Conservation (phyloP, 352 stramenopile genomes). For the Phytophthora podocarpi region DNA sequence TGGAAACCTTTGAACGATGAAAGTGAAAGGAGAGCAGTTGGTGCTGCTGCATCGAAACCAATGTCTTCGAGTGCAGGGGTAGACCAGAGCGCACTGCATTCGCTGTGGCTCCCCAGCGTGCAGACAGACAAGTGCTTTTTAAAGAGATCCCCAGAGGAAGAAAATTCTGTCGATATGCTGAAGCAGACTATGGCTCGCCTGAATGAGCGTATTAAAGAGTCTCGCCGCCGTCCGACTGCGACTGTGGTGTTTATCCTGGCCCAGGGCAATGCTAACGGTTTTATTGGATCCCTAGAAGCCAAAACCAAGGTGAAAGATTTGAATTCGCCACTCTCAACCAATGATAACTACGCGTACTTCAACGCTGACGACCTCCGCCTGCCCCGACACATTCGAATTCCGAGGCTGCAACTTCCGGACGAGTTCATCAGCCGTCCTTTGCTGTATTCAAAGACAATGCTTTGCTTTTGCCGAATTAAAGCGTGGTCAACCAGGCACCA, state of each 20-base stretch:
- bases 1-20: slow-evolving; percentile 59
- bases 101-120: slow-evolving; percentile 53
- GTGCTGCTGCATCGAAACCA: background rate
- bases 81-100: slow-evolving; percentile 45
- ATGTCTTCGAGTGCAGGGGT: slow-evolving; percentile 34
- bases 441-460: slow-evolving; percentile 69
- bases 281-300: slow-evolving; percentile 65
- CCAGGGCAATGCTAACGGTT: slow-evolving; percentile 57
- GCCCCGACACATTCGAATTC: slow-evolving; percentile 77
- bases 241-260: slow-evolving; percentile 76
- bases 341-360: slow-evolving; percentile 77
- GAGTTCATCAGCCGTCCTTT: slow-evolving; percentile 65
- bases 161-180: slow-evolving; percentile 29
- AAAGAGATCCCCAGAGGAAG: slow-evolving; percentile 9
- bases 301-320: slow-evolving; percentile 51
- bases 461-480: slow-evolving; percentile 77
- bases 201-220: slow-evolving; percentile 37
- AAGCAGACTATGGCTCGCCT: slow-evolving; percentile 33
- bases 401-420: slow-evolving; percentile 64
- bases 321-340: slow-evolving; percentile 36
- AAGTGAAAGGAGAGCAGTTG: slow-evolving; percentile 6
- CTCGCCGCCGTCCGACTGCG: slow-evolving; percentile 54
- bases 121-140: slow-evolving; percentile 44
- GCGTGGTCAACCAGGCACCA: slow-evolving; percentile 63
- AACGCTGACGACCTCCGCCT: slow-evolving; percentile 68